Evolutionary conservation across 2,329 filamentous ascomycete species (phyloP).

Genomic region (Colletotrichum australisinense): DNA sequence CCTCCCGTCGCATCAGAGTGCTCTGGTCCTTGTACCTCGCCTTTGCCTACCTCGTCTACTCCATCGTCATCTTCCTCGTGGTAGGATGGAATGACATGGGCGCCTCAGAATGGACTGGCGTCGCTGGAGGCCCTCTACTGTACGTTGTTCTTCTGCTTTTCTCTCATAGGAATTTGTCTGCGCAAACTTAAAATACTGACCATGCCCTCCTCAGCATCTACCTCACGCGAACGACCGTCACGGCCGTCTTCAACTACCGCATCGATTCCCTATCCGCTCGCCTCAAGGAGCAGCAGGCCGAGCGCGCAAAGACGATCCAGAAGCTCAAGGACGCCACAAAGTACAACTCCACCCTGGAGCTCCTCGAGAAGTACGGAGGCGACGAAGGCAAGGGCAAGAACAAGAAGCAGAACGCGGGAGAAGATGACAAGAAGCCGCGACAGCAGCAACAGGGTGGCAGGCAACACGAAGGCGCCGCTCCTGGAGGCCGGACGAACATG

Average conservation of each 20-base stretch:
- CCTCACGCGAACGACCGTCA: conserved; percentile 72
- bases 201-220: conserved; percentile 74
- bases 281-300: conserved; percentile 80
- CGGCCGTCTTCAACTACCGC: conserved; percentile 83
- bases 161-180: not conserved
- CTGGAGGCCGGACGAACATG: conserved; percentile 57
- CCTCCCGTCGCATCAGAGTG: conserved; percentile 81
- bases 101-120: conserved; percentile 79
- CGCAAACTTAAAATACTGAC: conserved; percentile 15
- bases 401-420: conserved; percentile 41
- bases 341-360: conserved; percentile 92
- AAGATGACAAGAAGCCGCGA: conserved; percentile 45
- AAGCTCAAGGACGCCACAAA: conserved; percentile 95
- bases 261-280: conserved; percentile 75
- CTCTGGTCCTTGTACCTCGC: conserved; percentile 91
- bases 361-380: conserved; percentile 94
- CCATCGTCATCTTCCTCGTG: conserved; percentile 84
- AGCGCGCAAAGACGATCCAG: conserved; percentile 89
- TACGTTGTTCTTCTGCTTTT: conserved; percentile 53
- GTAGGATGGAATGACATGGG: conserved; percentile 86
- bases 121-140: conserved; percentile 83
- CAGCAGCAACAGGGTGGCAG: conserved; percentile 32
- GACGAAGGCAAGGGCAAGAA: conserved; percentile 60
- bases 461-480: conserved; percentile 37
- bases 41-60: conserved; percentile 90